These are phyloP conservation scores for Pleurotus tuoliensis DNA, from an alignment of 768 basidiomycete species.

Conservation along the genomic window DNA sequence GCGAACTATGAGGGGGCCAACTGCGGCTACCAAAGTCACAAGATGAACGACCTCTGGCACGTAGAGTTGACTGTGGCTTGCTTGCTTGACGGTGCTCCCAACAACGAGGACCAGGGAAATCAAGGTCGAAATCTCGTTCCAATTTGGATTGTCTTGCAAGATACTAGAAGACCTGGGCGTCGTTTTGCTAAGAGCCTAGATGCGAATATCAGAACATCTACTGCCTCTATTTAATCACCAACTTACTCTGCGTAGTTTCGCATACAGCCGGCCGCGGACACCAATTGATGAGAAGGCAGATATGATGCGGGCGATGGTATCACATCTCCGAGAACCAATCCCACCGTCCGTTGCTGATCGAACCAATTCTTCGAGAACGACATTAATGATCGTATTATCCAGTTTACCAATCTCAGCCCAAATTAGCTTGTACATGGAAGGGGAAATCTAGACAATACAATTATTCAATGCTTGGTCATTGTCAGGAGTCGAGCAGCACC, in stretches of 20 bases:
- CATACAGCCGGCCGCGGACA: conserved; percentile 73
- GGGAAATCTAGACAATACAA: conserved; percentile 45
- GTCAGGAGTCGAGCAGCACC: conserved; percentile 8
- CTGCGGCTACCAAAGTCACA: conserved; percentile 71
- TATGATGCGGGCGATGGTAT: conserved; percentile 70
- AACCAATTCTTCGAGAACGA: conserved; percentile 76
- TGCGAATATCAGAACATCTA: neutral
- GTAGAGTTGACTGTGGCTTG: conserved; percentile 68
- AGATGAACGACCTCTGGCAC: conserved; percentile 82
- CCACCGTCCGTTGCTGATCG: conserved; percentile 83
- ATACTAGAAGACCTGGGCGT: conserved; percentile 58
- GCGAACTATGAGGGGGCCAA: conserved; percentile 70
- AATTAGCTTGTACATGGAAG: conserved; percentile 65
- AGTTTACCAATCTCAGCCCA: conserved; percentile 76
- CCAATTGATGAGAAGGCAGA: conserved; percentile 71
- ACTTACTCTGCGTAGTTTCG: conserved; percentile 73
- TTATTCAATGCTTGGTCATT: conserved; percentile 1
- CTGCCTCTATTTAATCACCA: neutral
- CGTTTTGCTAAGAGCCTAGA: conserved; percentile 69
- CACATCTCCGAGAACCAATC: conserved; percentile 69
- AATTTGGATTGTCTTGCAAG: conserved; percentile 67
- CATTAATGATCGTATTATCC: conserved; percentile 62
- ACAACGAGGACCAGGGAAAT: conserved; percentile 72
- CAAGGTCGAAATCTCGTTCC: conserved; percentile 80
- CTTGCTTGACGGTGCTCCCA: conserved; percentile 60